Evolutionary conservation across 345 rosid genomes (phyloP).

Genomic region (Aquilaria sinensis): DNA sequence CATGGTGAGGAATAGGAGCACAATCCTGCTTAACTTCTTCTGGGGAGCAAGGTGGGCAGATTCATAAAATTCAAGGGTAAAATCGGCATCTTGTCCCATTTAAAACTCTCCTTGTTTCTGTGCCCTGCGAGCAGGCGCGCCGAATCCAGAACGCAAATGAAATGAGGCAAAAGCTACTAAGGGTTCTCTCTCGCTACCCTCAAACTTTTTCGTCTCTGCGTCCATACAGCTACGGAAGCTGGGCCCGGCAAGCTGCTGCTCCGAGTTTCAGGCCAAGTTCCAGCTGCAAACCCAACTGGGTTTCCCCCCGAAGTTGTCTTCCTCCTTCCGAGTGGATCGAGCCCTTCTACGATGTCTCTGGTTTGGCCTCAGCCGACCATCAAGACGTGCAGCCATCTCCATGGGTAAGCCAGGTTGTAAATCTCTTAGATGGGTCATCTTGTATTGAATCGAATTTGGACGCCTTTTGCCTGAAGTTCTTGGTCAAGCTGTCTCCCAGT

Average conservation of each 20-base stretch:
- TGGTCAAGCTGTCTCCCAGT: conserved; percentile 59
- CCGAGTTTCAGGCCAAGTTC: conserved; percentile 9
- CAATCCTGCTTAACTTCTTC: no score
- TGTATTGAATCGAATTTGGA: conserved; percentile 63
- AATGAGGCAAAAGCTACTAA: no score
- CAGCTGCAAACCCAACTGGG: conserved; percentile 26
- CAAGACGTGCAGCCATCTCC: conserved; percentile 53
- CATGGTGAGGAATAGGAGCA: no score
- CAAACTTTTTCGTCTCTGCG: conserved; percentile 8
- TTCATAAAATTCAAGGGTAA: no score
- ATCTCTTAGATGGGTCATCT: conserved; percentile 58
- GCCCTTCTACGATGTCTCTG: conserved; percentile 69
- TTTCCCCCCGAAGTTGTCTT: conserved; percentile 31
- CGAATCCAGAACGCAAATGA: no score
- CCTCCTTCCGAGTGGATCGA: conserved; percentile 94
- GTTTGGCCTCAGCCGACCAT: conserved; percentile 31
- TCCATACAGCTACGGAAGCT: conserved; percentile 22
- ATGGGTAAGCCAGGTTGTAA: conserved; percentile 57
- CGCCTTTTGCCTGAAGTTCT: conserved; percentile 48
- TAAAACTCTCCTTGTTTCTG: no score
- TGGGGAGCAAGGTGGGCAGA: no score
- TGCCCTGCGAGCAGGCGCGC: no score
- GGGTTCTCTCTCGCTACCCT: no score
- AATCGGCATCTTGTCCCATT: no score
- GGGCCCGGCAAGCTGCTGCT: conserved; percentile 12